Evolutionary conservation across 768 basidiomycete genomes (phyloP), one percentile per base, ranked within the genome.

Genomic region (Mycena latifolia): DNA sequence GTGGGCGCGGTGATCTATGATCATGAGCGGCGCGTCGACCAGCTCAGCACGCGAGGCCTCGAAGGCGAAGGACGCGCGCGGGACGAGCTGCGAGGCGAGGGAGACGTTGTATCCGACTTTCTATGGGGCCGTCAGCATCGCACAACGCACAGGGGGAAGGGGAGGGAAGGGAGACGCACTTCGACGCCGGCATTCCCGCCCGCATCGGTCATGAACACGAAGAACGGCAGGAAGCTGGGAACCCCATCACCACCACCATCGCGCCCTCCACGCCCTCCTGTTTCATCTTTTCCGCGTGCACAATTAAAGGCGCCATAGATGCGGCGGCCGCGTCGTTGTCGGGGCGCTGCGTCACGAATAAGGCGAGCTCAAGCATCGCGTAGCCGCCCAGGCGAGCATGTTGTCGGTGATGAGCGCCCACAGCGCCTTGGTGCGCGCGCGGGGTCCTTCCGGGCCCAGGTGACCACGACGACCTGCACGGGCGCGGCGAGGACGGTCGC

Each of bases 261-360:
- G n/a, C n/a, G n/a, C n/a, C n/a, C n/a, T n/a, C n/a, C n/a, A n/a
- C n/a, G n/a, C n/a, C 74, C 29, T 70, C 71, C 22, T 33, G 61
- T 55, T 78, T 61, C 2, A 80, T 46, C 45, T 59, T 45, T 59
- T 77, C 65, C 0, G 77, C 84, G 51, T 79, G 79, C 1, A 77
- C 74, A 14, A 83, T 68, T 18, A 85, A 79, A n/a, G n/a, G n/a
- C 27, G 74, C 75, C 77, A 85, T 77, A 31, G 85, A 85, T 28
- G 46, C 70, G 22, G 75, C 70, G 1, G 85, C 84, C 8, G 80
- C 78, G 1, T 72, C 75, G 33, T 74, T 71, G 33, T 67, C 74
- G 1, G 83, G 69, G 20, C 77, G 77, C 11, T 86, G 85, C 58
- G 82, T 87, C n/a, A 86, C 77, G 57, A 84, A 75, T 41, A 81